Conservation (phyloP, 768 basidiomycete genomes). For the Polyporus arcularius region DNA sequence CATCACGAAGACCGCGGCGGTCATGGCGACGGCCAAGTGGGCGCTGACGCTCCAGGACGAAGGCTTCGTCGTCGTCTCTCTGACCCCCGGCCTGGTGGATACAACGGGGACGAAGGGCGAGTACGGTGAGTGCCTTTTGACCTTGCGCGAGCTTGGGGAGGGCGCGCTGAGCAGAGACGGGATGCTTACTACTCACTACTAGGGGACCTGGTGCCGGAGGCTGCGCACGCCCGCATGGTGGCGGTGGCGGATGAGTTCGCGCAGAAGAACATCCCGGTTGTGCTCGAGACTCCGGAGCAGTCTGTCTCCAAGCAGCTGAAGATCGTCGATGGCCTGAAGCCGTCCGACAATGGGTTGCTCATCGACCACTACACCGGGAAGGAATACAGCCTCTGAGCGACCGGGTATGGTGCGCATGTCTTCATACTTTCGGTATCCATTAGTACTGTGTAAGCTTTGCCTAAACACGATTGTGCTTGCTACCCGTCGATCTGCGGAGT, state of each 20-base stretch:
- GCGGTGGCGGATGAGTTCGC: slow-evolving; percentile 10
- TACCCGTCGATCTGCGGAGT: too few species aligned
- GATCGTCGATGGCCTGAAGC: not conserved
- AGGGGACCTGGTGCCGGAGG: too few species aligned
- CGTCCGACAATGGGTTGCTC: too few species aligned
- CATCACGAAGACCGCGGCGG: slow-evolving; percentile 39
- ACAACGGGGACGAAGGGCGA: slow-evolving; percentile 17
- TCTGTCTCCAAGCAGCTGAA: slow-evolving; percentile 3
- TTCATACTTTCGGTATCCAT: too few species aligned
- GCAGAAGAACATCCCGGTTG: not conserved
- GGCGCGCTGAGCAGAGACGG: too few species aligned
- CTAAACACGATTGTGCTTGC: too few species aligned
- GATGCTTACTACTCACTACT: too few species aligned
- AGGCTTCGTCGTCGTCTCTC: slow-evolving; percentile 34
- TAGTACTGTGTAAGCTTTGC: too few species aligned
- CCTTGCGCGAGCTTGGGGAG: too few species aligned
- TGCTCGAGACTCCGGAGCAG: slow-evolving; percentile 1
- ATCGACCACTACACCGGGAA: too few species aligned
- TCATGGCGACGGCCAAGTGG: slow-evolving; percentile 42
- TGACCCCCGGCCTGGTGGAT: slow-evolving; percentile 39
- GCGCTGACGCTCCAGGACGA: slow-evolving; percentile 33
- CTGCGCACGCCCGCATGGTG: not conserved
- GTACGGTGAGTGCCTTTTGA: not conserved
- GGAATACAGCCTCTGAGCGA: too few species aligned
- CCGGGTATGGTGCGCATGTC: too few species aligned